Evolutionary conservation across 768 basidiomycete genomes (phyloP).

Genomic region (Coprinopsis sp.): DNA sequence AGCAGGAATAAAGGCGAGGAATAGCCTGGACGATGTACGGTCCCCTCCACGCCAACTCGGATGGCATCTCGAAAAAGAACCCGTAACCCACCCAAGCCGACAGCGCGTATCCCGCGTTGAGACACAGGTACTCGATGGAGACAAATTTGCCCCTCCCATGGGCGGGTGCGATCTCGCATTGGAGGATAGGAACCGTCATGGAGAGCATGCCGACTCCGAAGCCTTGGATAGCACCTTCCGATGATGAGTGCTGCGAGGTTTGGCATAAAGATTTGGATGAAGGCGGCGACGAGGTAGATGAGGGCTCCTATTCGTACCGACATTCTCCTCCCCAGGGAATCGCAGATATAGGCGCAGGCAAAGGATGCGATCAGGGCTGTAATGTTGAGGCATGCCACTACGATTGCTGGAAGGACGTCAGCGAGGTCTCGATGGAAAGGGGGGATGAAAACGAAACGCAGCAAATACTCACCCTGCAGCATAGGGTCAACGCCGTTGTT

Average conservation of each 20-base stretch:
- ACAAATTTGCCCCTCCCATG: slow-evolving; percentile 49
- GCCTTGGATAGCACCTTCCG: slow-evolving; percentile 44
- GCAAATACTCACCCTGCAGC: slow-evolving; percentile 36
- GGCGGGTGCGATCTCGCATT: slow-evolving; percentile 45
- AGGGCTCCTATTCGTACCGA: slow-evolving; percentile 46
- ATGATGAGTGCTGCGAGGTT: slow-evolving; percentile 35
- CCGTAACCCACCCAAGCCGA: slow-evolving; percentile 47
- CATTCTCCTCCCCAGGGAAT: slow-evolving; percentile 45
- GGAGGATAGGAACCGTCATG: slow-evolving; percentile 46
- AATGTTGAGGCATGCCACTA: slow-evolving; percentile 45
- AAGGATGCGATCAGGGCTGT: slow-evolving; percentile 45
- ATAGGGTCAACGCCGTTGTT: slow-evolving; percentile 42
- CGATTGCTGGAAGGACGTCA: slow-evolving; percentile 33
- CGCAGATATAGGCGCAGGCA: slow-evolving; percentile 45
- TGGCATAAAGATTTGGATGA: slow-evolving; percentile 47
- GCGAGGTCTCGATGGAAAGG: not conserved
- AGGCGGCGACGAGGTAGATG: slow-evolving; percentile 44
- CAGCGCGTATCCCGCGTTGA: slow-evolving; percentile 46
- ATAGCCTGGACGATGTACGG: slow-evolving; percentile 52
- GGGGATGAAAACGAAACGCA: too few species aligned
- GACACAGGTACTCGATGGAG: slow-evolving; percentile 48
- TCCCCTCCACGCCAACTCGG: slow-evolving; percentile 51
- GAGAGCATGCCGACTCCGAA: slow-evolving; percentile 47
- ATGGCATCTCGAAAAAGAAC: slow-evolving; percentile 42
- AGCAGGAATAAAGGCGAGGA: slow-evolving; percentile 43